Evolutionary conservation across 192 early-diverging fungal genomes (phyloP), one percentile per base, ranked within the genome.

Genomic region (Rhizoclosmatium globosum): DNA sequence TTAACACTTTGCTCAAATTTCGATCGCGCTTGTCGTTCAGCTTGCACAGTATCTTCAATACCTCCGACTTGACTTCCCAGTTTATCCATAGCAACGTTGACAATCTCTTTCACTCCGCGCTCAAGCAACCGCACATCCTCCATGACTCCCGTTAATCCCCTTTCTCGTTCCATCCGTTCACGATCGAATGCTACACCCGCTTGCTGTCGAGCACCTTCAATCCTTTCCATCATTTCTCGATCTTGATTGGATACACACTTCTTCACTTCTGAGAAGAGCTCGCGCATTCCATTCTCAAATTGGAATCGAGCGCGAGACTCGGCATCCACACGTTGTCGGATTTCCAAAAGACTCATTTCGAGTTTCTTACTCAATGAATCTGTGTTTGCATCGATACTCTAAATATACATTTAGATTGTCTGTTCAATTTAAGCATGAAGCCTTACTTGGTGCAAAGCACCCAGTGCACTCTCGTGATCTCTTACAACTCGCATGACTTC

Each of bases 381-480:
- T 2, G 64, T 45, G 13, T 31, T 43, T 17, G 72, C 47, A 17
- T 82, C 80, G 11, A 87, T 73, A 7, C 62, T 53, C 6, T n/a
- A n/a, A n/a, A n/a, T n/a, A n/a, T n/a, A n/a, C n/a, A n/a, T n/a
- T n/a, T n/a, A n/a, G n/a, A n/a, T n/a, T n/a, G n/a, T n/a, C n/a
- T n/a, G n/a, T n/a, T n/a, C n/a, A n/a, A n/a, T n/a, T n/a, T n/a
- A n/a, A n/a, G n/a, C n/a, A n/a, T n/a, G n/a, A n/a, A n/a, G n/a
- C n/a, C n/a, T n/a, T n/a, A n/a, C n/a, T 1, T 48, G 59, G 43
- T 82, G 79, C n/a, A 87, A 59, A 2, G 41, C 41, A 2, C 57
- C 77, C 3, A 87, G 47, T 2, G 81, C 78, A 15, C 68, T 39
- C 13, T 87, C 83, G 56, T 87, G 86, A 19, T 85, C 86, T 53